These are phyloP conservation scores for Tetracladium setigerum DNA, from an alignment of 495 filamentous ascomycete species.

Conservation along the genomic window DNA sequence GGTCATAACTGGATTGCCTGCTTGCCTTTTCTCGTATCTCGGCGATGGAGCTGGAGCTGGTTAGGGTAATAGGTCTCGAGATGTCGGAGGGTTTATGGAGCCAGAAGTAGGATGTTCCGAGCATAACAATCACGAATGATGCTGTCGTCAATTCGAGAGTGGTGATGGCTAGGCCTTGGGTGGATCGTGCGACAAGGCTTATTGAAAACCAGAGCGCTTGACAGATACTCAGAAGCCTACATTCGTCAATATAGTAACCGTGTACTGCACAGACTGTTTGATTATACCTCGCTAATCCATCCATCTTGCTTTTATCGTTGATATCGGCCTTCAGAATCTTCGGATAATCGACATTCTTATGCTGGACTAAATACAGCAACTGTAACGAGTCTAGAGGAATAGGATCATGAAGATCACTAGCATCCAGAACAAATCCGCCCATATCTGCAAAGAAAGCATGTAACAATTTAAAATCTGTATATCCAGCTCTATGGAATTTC, in stretches of 20 bases:
- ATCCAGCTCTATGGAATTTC: conserved; percentile 13
- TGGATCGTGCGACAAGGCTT: not conserved
- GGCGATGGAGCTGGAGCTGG: not conserved
- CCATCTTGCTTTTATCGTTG: conserved; percentile 27
- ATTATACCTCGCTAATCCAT: conserved; percentile 9
- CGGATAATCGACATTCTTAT: conserved; percentile 1
- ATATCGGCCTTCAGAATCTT: conserved; percentile 19
- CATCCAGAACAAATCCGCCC: conserved; percentile 27
- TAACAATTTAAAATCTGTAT: conserved; percentile 25
- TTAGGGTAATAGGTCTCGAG: not conserved
- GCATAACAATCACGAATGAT: not conserved
- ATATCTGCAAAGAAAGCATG: conserved; percentile 33
- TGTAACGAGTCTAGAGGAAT: conserved; percentile 30
- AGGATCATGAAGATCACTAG: conserved; percentile 9
- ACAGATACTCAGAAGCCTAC: not conserved
- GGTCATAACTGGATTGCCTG: too few species aligned
- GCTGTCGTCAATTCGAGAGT: conserved; percentile 4
- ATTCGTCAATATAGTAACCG: not conserved
- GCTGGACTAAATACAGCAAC: conserved; percentile 25
- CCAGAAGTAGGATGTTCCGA: conserved; percentile 2
- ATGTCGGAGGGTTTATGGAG: conserved; percentile 4
- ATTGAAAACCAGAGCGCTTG: conserved; percentile 9
- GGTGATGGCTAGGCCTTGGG: not conserved
- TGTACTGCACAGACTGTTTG: not conserved
- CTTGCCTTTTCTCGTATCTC: conserved; percentile 5